These are phyloP conservation scores for Fagus crenata DNA, from an alignment of 306 rosid species.

Conservation along the genomic window DNA sequence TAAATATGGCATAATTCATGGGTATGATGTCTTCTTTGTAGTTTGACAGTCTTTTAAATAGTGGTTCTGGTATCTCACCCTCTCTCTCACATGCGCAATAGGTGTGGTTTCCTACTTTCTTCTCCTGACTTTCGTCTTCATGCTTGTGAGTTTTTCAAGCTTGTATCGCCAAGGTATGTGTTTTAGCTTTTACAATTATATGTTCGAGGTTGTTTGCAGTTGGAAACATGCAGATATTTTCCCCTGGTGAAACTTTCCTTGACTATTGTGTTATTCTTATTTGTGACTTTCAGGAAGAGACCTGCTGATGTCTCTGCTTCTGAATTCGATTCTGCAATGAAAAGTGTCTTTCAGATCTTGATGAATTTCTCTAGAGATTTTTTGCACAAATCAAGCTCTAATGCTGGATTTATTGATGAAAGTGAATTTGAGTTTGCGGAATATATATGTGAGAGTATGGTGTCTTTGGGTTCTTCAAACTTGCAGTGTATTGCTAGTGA, in stretches of 20 bases:
- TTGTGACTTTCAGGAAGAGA: slow-evolving; percentile 66
- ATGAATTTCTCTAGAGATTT: slow-evolving; percentile 76
- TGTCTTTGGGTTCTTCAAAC: slow-evolving; percentile 76
- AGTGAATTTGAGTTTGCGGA: slow-evolving; percentile 77
- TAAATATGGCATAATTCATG: slow-evolving; percentile 80
- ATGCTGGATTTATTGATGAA: slow-evolving; percentile 59
- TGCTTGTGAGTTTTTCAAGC: slow-evolving; percentile 94
- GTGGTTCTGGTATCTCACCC: slow-evolving; percentile 24
- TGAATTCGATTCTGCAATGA: slow-evolving; percentile 81
- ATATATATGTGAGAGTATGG: slow-evolving; percentile 85
- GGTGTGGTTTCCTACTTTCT: slow-evolving; percentile 88
- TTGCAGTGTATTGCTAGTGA: slow-evolving; percentile 81
- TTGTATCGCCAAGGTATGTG: slow-evolving; percentile 77
- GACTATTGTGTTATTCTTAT: slow-evolving; percentile 26
- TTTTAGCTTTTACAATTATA: slow-evolving; percentile 19
- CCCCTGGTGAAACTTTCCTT: slow-evolving; percentile 13
- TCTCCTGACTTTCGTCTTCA: slow-evolving; percentile 92
- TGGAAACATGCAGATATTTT: neutral
- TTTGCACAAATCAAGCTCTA: slow-evolving; percentile 57
- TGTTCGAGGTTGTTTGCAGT: neutral
- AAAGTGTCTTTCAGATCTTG: slow-evolving; percentile 60
- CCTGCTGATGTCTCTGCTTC: slow-evolving; percentile 61
- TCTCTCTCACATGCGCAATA: slow-evolving; percentile 42
- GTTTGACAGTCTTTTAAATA: slow-evolving; percentile 27
- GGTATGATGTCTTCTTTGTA: slow-evolving; percentile 55